These are phyloP conservation scores for Cryphonectria parasitica DNA, from an alignment of 2,329 filamentous ascomycete species.

Conservation along the genomic window DNA sequence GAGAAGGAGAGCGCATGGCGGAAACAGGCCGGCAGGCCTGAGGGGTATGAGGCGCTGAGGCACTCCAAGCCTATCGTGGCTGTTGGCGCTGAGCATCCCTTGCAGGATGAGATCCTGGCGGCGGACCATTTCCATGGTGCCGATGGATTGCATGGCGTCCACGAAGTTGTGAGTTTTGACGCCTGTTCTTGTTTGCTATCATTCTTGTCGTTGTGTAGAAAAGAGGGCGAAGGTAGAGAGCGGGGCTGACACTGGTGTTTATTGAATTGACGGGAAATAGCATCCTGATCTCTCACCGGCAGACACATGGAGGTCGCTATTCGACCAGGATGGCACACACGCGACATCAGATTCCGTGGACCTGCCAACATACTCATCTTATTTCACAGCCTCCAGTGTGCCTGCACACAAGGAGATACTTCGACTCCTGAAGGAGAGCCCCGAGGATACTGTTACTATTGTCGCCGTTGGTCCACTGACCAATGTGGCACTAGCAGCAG, in stretches of 20 bases:
- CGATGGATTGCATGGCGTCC: slow-evolving; percentile 78
- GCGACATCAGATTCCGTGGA: slow-evolving; percentile 40
- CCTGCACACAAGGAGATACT: slow-evolving; percentile 86
- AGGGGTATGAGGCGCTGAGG: slow-evolving; percentile 75
- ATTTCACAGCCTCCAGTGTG: slow-evolving; percentile 76
- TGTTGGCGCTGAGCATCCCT: slow-evolving; percentile 81
- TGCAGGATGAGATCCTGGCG: slow-evolving; percentile 80
- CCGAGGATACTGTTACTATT: slow-evolving; percentile 83
- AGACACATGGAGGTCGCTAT: slow-evolving; percentile 75
- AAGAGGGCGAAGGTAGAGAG: not conserved
- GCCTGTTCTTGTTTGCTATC: not conserved
- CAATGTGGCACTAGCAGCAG: slow-evolving; percentile 88
- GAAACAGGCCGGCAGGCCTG: slow-evolving; percentile 64
- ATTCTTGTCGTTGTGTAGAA: not conserved
- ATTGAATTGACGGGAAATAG: slow-evolving; percentile 38
- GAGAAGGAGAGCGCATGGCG: slow-evolving; percentile 90
- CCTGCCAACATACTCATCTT: slow-evolving; percentile 51
- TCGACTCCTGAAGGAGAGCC: slow-evolving; percentile 80
- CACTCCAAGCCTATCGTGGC: slow-evolving; percentile 81
- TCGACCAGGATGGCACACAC: slow-evolving; percentile 47
- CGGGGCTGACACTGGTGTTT: slow-evolving; percentile 1
- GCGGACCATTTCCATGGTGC: slow-evolving; percentile 85
- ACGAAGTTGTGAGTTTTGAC: slow-evolving; percentile 52
- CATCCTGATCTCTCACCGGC: slow-evolving; percentile 75
- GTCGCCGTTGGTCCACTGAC: slow-evolving; percentile 89